These are phyloP conservation scores for Emericellopsis terricola DNA, from an alignment of 495 filamentous ascomycete species.

Conservation along the genomic window DNA sequence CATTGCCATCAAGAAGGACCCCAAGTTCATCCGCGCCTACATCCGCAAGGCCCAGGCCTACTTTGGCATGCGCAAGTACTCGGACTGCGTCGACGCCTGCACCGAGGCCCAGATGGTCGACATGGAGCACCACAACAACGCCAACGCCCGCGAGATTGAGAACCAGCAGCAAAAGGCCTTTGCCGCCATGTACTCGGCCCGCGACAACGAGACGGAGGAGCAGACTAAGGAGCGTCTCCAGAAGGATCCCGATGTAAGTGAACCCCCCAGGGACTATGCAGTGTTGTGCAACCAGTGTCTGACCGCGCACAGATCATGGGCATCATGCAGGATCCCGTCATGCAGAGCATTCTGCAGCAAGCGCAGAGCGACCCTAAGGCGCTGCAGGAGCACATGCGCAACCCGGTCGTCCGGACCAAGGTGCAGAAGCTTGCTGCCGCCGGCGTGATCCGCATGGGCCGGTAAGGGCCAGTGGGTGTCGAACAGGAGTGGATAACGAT, in stretches of 20 bases:
- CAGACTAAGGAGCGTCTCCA: slow-evolving; percentile 85
- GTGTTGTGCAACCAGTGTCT: too few relatives aligned
- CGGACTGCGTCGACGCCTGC: slow-evolving; percentile 78
- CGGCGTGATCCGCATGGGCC: slow-evolving; percentile 73
- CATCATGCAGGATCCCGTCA: slow-evolving; percentile 87
- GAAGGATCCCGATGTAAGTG: slow-evolving; percentile 77
- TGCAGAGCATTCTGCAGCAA: slow-evolving; percentile 94
- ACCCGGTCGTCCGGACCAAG: slow-evolving; percentile 61
- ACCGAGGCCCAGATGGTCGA: slow-evolving; percentile 65
- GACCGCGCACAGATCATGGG: slow-evolving; percentile 59
- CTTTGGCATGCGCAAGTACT: slow-evolving; percentile 95
- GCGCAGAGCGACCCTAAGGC: slow-evolving; percentile 86
- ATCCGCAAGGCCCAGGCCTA: slow-evolving; percentile 86
- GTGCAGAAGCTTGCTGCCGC: slow-evolving; percentile 86
- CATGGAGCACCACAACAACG: slow-evolving; percentile 39
- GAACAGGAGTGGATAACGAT: too few relatives aligned
- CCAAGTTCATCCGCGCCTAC: slow-evolving; percentile 88
- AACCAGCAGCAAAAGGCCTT: slow-evolving; percentile 91
- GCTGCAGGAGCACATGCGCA: slow-evolving; percentile 92
- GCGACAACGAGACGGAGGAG: slow-evolving; percentile 90
- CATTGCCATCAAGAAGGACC: slow-evolving; percentile 72
- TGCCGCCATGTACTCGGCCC: slow-evolving; percentile 67
- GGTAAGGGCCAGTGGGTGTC: too few relatives aligned
- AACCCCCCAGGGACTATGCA: too few relatives aligned
- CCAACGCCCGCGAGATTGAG: slow-evolving; percentile 77